Evolutionary conservation across 2,329 filamentous ascomycete genomes (phyloP).

Genomic region (Bretziella fagacearum): DNA sequence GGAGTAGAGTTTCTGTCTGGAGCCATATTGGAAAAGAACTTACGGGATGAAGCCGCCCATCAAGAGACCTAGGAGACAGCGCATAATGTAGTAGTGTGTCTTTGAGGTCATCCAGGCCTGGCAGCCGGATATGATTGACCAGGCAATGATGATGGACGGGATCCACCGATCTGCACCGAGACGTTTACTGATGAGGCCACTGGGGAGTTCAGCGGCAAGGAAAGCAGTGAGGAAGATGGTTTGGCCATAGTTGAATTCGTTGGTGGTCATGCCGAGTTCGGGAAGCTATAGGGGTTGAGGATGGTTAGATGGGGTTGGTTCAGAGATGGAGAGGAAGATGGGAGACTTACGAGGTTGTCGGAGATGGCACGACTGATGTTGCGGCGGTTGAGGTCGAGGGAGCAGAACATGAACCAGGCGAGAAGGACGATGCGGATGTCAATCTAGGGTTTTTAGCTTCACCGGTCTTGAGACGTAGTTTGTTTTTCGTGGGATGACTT

Average conservation of each 20-base stretch:
- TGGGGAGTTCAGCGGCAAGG: constrained; percentile 31
- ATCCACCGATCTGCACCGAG: constrained; percentile 32
- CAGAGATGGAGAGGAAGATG: neutral
- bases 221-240: constrained; percentile 29
- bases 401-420: constrained; percentile 32
- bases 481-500: neutral
- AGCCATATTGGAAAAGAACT: constrained; percentile 13
- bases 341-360: constrained; percentile 24
- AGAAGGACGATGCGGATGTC: constrained; percentile 15
- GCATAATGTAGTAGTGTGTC: constrained; percentile 26
- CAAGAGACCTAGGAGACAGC: constrained; percentile 28
- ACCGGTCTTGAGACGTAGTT: neutral
- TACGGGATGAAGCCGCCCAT: constrained; percentile 36
- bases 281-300: constrained; percentile 18
- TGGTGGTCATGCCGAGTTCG: constrained; percentile 27
- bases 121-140: constrained; percentile 25
- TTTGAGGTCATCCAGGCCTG: constrained; percentile 24
- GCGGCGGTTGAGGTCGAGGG: constrained; percentile 29
- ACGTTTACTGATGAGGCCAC: constrained; percentile 33
- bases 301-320: neutral
- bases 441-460: constrained; percentile 8
- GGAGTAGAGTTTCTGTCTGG: constrained; percentile 17
- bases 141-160: constrained; percentile 25
- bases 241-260: constrained; percentile 30
- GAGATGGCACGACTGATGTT: constrained; percentile 30